Evolutionary conservation across 2,329 filamentous ascomycete species (phyloP), one percentile per base, ranked within the genome.

Genomic region (Orbilia javanica): DNA sequence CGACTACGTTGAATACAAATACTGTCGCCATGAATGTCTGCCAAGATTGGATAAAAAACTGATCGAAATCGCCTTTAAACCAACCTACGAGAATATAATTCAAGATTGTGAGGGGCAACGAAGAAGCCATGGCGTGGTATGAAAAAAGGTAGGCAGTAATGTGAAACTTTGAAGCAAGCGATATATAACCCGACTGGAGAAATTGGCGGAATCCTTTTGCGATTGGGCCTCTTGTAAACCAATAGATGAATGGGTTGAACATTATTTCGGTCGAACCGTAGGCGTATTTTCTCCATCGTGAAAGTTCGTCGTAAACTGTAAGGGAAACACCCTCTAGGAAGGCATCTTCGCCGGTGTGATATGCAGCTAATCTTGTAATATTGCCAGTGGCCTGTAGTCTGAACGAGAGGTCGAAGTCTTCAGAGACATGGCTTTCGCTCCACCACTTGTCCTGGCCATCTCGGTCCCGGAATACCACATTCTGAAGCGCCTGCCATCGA

Each of bases 341-440:
- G 5, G 89, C 91, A 62, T 77, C 73, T 6, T 71, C 73, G 4
- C 89, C 88, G 39, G 88, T 88, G 67, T 90, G 89, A 84, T 92
- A 93, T 0, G 90, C 88, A 10, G 88, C 91, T 0, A 93, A 86
- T 11, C 92, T 90, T 53, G 93, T 88, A 39, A 89, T 86, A 83
- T 91, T 92, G 25, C 91, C 91, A 18, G 85, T 86, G 79, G 88
- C 89, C 83, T 94, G 92, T 3, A 93, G 86, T 39, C 91, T 90
- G 0, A 94, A 86, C 10, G 90, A 88, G 84, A 93, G 92, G 79
- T 93, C 91, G 68, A 93, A 93, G 81, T 94, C 92, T 79, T 94
- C 92, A 0, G 91, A 93, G 0, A 94, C 92, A 81, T 91, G 90
- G 3, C 87, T 87, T 82, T 93, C 92, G 6, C 91, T 92, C 91